Evolutionary conservation across 345 rosid species (phyloP).

Genomic region (Mercurialis annua): DNA sequence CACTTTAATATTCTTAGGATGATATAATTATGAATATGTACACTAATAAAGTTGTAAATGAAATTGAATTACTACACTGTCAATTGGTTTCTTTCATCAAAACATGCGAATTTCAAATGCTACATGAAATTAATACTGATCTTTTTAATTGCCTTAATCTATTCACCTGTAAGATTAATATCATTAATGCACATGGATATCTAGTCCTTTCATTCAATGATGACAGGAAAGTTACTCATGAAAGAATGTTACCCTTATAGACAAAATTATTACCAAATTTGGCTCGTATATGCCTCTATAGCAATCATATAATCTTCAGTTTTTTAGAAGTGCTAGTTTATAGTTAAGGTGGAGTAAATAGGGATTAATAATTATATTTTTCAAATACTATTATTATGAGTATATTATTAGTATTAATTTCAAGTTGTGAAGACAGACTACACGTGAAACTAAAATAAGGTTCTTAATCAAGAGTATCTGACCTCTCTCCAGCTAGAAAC

Average conservation of each 20-base stretch:
- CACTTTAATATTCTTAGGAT: background rate
- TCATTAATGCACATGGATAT: background rate
- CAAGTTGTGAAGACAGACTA: too few species aligned
- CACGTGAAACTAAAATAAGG: too few species aligned
- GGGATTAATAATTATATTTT: too few species aligned
- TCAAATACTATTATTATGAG: too few species aligned
- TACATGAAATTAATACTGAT: background rate
- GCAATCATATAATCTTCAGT: too few species aligned
- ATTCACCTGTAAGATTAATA: background rate
- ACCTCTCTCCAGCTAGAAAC: too few species aligned
- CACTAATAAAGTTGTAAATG: background rate
- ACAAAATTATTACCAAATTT: constrained; percentile 2
- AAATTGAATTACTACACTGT: background rate
- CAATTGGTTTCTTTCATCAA: background rate
- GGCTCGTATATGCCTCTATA: background rate
- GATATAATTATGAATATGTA: background rate
- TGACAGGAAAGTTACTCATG: background rate
- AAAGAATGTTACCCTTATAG: background rate
- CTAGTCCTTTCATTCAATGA: background rate
- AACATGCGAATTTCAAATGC: background rate
- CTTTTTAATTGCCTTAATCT: background rate
- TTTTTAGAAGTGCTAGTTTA: too few species aligned
- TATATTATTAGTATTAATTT: too few species aligned
- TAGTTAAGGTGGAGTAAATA: too few species aligned
- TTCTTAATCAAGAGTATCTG: too few species aligned